Percentiles rank a stretch among this genome's conserved stretches.
Evolutionary conservation across 768 basidiomycete species (phyloP).

Genomic region (Panaeolus papilionaceus): DNA sequence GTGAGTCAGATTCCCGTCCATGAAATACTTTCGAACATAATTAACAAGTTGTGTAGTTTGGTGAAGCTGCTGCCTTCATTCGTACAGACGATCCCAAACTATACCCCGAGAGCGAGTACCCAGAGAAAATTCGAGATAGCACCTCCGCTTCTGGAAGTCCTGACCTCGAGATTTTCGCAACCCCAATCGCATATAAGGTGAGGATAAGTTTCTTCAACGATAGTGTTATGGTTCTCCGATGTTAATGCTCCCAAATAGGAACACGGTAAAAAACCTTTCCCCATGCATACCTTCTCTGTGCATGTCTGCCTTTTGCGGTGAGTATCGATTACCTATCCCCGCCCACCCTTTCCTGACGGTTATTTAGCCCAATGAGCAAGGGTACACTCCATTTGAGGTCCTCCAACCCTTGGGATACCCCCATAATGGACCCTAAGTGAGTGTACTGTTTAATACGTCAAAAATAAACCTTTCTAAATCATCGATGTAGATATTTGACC

Average conservation of each 20-base stretch:
- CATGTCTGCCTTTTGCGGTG: slow-evolving; percentile 52
- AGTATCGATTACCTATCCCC: background rate
- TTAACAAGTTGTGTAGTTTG: slow-evolving; percentile 39
- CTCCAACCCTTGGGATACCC: slow-evolving; percentile 48
- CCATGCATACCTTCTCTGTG: slow-evolving; percentile 45
- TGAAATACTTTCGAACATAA: background rate
- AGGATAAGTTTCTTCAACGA: slow-evolving; percentile 7
- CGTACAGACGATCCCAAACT: slow-evolving; percentile 58
- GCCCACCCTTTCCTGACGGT: background rate
- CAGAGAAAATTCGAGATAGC: slow-evolving; percentile 46
- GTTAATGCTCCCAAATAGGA: slow-evolving; percentile 31
- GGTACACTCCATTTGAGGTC: slow-evolving; percentile 48
- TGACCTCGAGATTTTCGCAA: slow-evolving; percentile 54
- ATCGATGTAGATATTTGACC: slow-evolving; percentile 43
- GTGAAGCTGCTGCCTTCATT: slow-evolving; percentile 65
- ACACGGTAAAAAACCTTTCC: slow-evolving; percentile 41
- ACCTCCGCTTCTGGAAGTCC: slow-evolving; percentile 53
- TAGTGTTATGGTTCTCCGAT: background rate
- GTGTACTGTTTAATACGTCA: slow-evolving; percentile 12
- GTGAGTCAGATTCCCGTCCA: slow-evolving; percentile 38
- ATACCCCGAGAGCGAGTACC: slow-evolving; percentile 46
- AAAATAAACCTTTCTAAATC: background rate
- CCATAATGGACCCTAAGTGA: slow-evolving; percentile 52
- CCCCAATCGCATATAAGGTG: slow-evolving; percentile 50
- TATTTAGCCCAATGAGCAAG: slow-evolving; percentile 45